A percentile compares a stretch with the other conserved stretches of the same genome.
Conservation (phyloP, 768 basidiomycete genomes). For the Chlorophyllum brunneum region DNA sequence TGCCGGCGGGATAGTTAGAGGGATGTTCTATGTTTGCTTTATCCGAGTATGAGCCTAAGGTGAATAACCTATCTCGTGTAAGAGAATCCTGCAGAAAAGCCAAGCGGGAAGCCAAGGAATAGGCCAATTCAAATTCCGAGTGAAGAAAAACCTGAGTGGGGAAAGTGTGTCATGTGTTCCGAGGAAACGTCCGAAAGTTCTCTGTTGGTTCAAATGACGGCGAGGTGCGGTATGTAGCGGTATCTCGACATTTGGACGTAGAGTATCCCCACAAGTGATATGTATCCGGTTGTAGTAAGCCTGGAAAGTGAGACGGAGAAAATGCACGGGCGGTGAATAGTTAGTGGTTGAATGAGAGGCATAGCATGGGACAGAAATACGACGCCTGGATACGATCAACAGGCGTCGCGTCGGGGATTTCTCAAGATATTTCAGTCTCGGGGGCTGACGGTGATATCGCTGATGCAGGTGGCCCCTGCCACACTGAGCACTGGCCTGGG, state of each 20-base stretch:
- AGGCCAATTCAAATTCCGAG: no score
- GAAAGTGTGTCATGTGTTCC: constrained; percentile 2
- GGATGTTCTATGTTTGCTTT: not conserved
- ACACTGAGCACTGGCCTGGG: no score
- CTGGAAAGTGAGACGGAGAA: not conserved
- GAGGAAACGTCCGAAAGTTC: not conserved
- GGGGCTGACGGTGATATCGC: constrained; percentile 9
- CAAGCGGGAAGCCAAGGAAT: not conserved
- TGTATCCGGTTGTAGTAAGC: not conserved
- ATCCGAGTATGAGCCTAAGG: constrained; percentile 1
- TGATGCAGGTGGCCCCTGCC: no score
- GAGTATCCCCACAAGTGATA: no score
- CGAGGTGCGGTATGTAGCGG: not conserved
- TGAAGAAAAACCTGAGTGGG: not conserved
- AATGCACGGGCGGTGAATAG: not conserved
- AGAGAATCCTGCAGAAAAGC: not conserved
- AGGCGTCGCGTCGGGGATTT: not conserved
- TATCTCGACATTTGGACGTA: no score
- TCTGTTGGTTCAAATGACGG: not conserved
- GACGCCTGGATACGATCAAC: constrained; percentile 8
- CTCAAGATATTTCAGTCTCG: constrained; percentile 5
- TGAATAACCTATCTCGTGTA: constrained; percentile 6
- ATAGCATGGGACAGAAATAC: not conserved
- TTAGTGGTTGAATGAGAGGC: not conserved
- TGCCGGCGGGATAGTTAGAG: not conserved